phyloP scores from a whole-genome alignment of 768 basidiomycete species.

The Boletales sp. region DNA sequence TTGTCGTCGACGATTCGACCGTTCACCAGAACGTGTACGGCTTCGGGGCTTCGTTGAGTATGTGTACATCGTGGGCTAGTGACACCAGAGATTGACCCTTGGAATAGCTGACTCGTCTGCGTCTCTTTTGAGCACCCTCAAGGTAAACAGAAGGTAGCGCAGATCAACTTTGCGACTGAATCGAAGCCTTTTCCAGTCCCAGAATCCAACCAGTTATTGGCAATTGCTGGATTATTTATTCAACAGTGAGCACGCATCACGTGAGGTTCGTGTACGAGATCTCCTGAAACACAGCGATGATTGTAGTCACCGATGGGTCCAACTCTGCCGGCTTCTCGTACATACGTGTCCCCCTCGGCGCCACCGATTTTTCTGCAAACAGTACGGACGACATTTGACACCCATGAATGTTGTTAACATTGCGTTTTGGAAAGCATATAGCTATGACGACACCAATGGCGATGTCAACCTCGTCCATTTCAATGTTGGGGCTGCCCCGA shows the following conservation, averaged over 20 bases:
- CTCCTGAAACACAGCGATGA: not conserved
- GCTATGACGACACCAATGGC: conserved; percentile 57
- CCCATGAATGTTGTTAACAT: conserved; percentile 1
- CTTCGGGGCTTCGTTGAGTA: conserved; percentile 67
- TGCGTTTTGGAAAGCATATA: conserved; percentile 46
- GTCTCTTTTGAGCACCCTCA: conserved; percentile 54
- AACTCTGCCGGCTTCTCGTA: conserved; percentile 66
- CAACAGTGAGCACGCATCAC: conserved; percentile 24
- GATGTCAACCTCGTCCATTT: conserved; percentile 60
- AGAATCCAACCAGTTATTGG: conserved; percentile 56
- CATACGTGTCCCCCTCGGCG: conserved; percentile 66
- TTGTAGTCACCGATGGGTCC: conserved; percentile 51
- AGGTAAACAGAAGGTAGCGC: conserved; percentile 37
- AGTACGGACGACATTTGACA: conserved; percentile 33
- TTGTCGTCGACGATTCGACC: conserved; percentile 51
- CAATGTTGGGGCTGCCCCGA: conserved; percentile 54
- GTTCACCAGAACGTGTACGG: conserved; percentile 64
- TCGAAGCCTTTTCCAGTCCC: conserved; percentile 32
- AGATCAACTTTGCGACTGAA: conserved; percentile 1
- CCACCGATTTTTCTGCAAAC: conserved; percentile 65
- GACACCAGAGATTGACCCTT: not conserved
- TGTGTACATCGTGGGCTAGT: conserved; percentile 4
- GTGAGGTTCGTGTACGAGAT: not conserved
- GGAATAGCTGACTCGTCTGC: conserved; percentile 69
- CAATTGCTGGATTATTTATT: conserved; percentile 57